A percentile compares a stretch with the other conserved stretches of the same genome.
Evolutionary conservation across 2,329 filamentous ascomycete species (phyloP).

Genomic region (Neopestalotiopsis sp.): DNA sequence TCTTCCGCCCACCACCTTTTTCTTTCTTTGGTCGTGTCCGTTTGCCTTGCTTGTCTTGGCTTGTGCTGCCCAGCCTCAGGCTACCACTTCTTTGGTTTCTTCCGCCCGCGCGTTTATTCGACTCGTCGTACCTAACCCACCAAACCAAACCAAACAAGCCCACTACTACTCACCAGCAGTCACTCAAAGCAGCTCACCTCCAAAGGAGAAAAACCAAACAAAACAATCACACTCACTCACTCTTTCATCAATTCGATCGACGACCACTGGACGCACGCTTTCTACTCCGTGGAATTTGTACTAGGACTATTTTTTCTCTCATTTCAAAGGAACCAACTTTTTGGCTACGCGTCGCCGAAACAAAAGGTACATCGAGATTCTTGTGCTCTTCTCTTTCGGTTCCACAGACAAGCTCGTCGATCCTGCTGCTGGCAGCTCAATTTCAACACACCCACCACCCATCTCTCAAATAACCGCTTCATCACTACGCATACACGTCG

Average conservation of each 20-base stretch:
- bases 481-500: slow-evolving; percentile 14
- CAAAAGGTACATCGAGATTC: slow-evolving; percentile 1
- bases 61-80: neutral
- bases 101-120: neutral
- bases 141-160: neutral
- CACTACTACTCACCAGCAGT: neutral
- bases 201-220: too few species aligned
- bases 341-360: neutral
- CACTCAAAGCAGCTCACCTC: neutral
- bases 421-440: slow-evolving; percentile 15
- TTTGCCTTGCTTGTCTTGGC: neutral
- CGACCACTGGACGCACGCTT: neutral
- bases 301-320: neutral
- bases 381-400: neutral
- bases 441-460: slow-evolving; percentile 4
- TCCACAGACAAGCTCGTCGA: neutral
- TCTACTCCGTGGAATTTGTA: slow-evolving; percentile 5
- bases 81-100: neutral
- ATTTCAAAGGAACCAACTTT: neutral
- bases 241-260: neutral
- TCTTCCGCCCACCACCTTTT: slow-evolving; percentile 7
- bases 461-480: neutral
- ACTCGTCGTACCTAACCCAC: neutral
- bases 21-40: neutral
- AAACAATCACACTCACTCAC: too few species aligned